These are phyloP conservation scores for Austroboletus olivaceoglutinosus DNA, from an alignment of 1,284 basidiomycete genomes.

Conservation along the genomic window DNA sequence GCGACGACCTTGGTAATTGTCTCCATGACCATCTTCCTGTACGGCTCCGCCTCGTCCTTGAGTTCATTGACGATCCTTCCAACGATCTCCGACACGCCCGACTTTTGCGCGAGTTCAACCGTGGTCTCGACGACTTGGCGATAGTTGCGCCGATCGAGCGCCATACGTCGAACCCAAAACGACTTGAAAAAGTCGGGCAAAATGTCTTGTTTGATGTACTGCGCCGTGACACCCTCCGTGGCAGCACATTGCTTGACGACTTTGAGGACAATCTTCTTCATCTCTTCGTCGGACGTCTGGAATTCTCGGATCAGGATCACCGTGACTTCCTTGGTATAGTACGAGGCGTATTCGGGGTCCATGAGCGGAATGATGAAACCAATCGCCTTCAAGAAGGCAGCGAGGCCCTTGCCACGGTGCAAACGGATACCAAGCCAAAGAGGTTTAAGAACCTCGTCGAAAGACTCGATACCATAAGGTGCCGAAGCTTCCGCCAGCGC, in stretches of 20 bases:
- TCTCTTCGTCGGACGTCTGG: conserved; percentile 99
- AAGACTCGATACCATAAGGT: conserved; percentile 99
- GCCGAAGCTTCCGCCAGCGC: conserved; percentile 96
- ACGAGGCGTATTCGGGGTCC: conserved; percentile 98
- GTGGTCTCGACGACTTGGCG: conserved; percentile 98
- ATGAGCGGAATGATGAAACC: conserved; percentile 99
- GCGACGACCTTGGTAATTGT: conserved; percentile 97
- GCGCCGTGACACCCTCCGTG: conserved; percentile 93
- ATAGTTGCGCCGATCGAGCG: conserved; percentile 94
- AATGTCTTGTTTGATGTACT: conserved; percentile 96
- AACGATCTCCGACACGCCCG: conserved; percentile 95
- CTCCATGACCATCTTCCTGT: conserved; percentile 99
- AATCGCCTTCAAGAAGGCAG: conserved; percentile 98
- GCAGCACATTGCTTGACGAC: conserved; percentile 99
- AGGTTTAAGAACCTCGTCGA: conserved; percentile 97
- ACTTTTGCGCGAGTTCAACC: conserved; percentile 95
- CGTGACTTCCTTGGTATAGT: conserved; percentile 97
- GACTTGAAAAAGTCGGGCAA: conserved; percentile 99
- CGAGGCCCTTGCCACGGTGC: conserved; percentile 96
- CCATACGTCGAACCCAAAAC: conserved; percentile 98
- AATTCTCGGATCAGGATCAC: conserved; percentile 99
- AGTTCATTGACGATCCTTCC: conserved; percentile 94
- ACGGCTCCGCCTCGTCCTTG: conserved; percentile 96
- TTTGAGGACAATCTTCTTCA: conserved; percentile 99
- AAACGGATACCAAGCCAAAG: conserved; percentile 97